Evolutionary conservation across 116 monocot genomes (phyloP).

Genomic region (Trichopus zeylanicus): DNA sequence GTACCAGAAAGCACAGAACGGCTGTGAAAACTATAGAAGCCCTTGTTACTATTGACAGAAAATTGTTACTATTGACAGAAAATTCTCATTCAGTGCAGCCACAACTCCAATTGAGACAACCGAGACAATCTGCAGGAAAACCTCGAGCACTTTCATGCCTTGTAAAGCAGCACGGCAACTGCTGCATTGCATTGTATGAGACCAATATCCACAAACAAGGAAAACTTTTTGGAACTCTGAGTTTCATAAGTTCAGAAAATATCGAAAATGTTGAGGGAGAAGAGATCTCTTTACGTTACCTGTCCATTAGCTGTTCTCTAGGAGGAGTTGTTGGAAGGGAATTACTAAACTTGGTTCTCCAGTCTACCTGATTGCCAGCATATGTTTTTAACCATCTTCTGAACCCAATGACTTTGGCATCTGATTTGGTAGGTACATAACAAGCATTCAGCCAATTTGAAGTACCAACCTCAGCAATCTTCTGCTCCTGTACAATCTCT

Average conservation of each 20-base stretch:
- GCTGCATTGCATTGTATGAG: conserved; percentile 74
- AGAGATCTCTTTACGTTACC: conserved; percentile 47
- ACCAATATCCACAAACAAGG: conserved; percentile 47
- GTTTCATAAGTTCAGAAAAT: not conserved
- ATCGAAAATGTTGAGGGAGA: not conserved
- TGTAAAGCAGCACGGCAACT: conserved; percentile 68
- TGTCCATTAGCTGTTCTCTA: conserved; percentile 84
- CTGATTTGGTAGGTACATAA: conserved; percentile 91
- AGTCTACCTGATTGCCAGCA: conserved; percentile 46
- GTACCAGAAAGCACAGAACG: conserved; percentile 49
- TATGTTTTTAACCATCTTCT: conserved; percentile 85
- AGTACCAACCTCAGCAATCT: conserved; percentile 53
- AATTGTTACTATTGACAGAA: conserved; percentile 32
- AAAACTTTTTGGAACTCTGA: not conserved
- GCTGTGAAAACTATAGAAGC: conserved; percentile 36
- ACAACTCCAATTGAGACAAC: conserved; percentile 46
- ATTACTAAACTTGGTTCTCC: conserved; percentile 30
- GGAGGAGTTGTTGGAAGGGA: conserved; percentile 63
- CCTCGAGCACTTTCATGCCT: conserved; percentile 47
- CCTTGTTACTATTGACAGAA: too few relatives aligned
- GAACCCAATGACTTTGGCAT: conserved; percentile 66
- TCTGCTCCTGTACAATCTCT: conserved; percentile 48
- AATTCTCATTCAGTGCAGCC: conserved; percentile 40
- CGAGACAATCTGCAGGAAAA: conserved; percentile 55
- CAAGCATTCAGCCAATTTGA: conserved; percentile 86